A percentile compares a stretch with the other conserved stretches of the same genome.
Conservation (phyloP, 352 stramenopile species). For the Phytophthora pisi region DNA sequence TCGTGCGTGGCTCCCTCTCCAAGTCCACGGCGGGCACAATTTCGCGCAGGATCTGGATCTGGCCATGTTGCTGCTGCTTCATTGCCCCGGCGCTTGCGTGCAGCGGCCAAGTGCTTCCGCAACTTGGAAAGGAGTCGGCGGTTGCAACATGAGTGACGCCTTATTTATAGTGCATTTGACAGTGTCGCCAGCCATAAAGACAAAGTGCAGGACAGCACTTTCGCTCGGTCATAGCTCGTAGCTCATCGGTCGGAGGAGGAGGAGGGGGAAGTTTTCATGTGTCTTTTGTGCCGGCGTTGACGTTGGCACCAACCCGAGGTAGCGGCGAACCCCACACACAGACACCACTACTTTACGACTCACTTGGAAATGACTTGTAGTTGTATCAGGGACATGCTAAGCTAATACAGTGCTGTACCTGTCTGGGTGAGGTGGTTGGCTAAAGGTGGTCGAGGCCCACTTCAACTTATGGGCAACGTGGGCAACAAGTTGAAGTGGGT, state of each 20-base stretch:
- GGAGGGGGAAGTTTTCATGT: no score
- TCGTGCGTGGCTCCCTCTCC: slow-evolving; percentile 48
- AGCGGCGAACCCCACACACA: no score
- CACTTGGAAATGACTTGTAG: no score
- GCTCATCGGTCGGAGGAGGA: no score
- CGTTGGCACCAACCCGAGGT: no score
- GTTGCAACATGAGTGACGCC: slow-evolving; percentile 17
- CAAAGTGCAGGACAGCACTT: no score
- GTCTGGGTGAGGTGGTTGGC: background rate
- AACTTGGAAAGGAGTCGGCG: slow-evolving; percentile 12
- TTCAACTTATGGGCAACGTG: background rate
- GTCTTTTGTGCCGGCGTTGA: no score
- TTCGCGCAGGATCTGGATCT: slow-evolving; percentile 59
- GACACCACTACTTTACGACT: no score
- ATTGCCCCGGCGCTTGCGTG: slow-evolving; percentile 6
- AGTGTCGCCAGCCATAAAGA: no score
- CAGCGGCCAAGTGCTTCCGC: background rate
- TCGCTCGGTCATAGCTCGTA: no score
- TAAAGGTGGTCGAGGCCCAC: no score
- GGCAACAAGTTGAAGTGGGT: slow-evolving; percentile 12
- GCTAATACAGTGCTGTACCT: background rate
- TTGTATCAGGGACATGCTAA: no score
- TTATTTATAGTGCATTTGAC: slow-evolving; percentile 1
- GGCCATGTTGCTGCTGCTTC: slow-evolving; percentile 25
- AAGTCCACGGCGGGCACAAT: slow-evolving; percentile 61